Conservation (phyloP, 768 basidiomycete species). For the Serendipita sp. region DNA sequence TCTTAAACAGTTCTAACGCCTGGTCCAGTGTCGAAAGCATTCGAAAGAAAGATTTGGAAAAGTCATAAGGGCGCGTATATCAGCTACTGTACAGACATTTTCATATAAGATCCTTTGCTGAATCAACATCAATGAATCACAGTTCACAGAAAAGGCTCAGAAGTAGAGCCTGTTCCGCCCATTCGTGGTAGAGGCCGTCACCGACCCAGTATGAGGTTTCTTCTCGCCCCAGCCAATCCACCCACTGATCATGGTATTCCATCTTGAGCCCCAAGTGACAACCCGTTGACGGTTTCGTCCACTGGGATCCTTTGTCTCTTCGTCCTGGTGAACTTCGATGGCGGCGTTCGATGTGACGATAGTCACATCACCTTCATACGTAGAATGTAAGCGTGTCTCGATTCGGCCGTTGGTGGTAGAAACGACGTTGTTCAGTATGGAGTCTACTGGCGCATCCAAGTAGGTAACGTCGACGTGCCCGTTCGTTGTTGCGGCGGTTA, state of each 20-base stretch:
- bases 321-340: neutral
- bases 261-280: neutral
- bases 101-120: no score
- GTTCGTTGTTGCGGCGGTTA: neutral
- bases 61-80: neutral
- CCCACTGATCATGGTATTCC: neutral
- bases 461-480: neutral
- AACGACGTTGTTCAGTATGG: neutral
- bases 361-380: neutral
- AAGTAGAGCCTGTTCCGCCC: neutral
- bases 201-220: neutral
- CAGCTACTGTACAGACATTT: neutral
- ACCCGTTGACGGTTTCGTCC: neutral
- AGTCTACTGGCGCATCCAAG: neutral
- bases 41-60: no score
- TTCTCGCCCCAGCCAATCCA: slow-evolving; percentile 4
- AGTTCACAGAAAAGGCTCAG: neutral
- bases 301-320: neutral
- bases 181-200: neutral
- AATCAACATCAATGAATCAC: neutral
- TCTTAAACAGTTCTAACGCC: no score
- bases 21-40: no score
- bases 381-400: neutral
- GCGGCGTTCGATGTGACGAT: neutral
- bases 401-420: neutral